Evolutionary conservation across 345 rosid species (phyloP).

Genomic region (Dipteronia sinensis): DNA sequence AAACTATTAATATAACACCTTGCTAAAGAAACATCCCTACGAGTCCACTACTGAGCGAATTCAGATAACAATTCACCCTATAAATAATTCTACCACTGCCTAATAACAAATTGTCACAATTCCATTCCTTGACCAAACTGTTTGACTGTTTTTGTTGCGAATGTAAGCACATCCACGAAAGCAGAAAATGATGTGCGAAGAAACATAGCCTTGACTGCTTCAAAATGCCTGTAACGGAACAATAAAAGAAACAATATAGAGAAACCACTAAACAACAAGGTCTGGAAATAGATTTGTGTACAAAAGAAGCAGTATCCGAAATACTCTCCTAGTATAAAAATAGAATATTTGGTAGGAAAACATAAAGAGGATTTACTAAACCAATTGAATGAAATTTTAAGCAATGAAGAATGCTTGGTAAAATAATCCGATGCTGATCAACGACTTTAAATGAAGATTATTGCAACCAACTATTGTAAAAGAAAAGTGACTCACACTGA

Average conservation of each 20-base stretch:
- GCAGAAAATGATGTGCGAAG: constrained; percentile 94
- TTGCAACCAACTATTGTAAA: not conserved
- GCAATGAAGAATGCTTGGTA: not conserved
- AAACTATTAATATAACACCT: not conserved
- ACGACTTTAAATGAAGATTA: not conserved
- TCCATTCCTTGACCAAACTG: constrained; percentile 57
- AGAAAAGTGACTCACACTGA: constrained; percentile 57
- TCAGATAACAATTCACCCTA: not conserved
- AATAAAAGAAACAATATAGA: not conserved
- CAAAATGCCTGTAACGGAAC: constrained; percentile 56
- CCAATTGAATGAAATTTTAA: not conserved
- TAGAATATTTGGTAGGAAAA: not conserved
- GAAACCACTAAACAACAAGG: too few relatives aligned
- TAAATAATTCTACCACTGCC: not conserved
- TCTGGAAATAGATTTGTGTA: not conserved
- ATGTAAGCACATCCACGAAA: constrained; percentile 71
- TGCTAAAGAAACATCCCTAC: not conserved
- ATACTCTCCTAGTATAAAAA: not conserved
- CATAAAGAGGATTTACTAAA: too few relatives aligned
- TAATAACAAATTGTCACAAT: constrained; percentile 21
- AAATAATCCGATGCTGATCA: not conserved
- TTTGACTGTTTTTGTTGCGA: constrained; percentile 79
- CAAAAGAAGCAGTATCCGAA: not conserved
- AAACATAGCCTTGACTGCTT: constrained; percentile 89
- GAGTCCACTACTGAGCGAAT: not conserved